Percentiles rank a stretch among this genome's conserved stretches.
phyloP scores from a whole-genome alignment of 768 basidiomycete genomes.

The Naganishia antarctica region DNA sequence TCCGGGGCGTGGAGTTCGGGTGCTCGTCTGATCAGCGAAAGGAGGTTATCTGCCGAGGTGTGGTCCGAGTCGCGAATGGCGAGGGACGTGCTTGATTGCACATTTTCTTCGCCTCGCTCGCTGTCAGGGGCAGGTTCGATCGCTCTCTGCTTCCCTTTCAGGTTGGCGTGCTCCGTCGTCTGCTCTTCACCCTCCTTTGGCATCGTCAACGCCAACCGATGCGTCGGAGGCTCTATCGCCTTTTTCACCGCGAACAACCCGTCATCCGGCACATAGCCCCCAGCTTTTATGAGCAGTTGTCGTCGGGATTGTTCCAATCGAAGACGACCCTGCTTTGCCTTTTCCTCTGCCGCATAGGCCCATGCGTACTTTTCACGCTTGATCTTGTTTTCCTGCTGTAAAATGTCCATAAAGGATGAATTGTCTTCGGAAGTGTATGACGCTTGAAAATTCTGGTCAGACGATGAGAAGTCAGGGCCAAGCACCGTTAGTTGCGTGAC shows the following conservation, averaged over 20 bases:
- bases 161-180: too few species aligned
- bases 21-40: conserved; percentile 30
- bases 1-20: conserved; percentile 22
- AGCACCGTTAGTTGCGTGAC: background rate
- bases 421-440: conserved; percentile 96
- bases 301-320: conserved; percentile 26
- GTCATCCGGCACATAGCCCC: conserved; percentile 35
- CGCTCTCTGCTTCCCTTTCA: background rate
- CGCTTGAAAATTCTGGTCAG: conserved; percentile 77
- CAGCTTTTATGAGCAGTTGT: conserved; percentile 35
- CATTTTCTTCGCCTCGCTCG: background rate
- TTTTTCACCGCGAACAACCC: conserved; percentile 29
- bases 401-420: conserved; percentile 86
- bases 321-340: conserved; percentile 56
- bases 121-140: background rate
- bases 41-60: background rate
- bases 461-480: too few species aligned
- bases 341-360: conserved; percentile 89
- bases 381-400: conserved; percentile 79
- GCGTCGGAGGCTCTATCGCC: conserved; percentile 30
- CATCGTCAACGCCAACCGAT: conserved; percentile 11
- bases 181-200: conserved; percentile 32
- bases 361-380: conserved; percentile 77
- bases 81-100: background rate
- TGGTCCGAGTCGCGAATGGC: background rate